These are phyloP conservation scores for Actinidia arguta DNA, from an alignment of 179 eudicot species.

Conservation along the genomic window DNA sequence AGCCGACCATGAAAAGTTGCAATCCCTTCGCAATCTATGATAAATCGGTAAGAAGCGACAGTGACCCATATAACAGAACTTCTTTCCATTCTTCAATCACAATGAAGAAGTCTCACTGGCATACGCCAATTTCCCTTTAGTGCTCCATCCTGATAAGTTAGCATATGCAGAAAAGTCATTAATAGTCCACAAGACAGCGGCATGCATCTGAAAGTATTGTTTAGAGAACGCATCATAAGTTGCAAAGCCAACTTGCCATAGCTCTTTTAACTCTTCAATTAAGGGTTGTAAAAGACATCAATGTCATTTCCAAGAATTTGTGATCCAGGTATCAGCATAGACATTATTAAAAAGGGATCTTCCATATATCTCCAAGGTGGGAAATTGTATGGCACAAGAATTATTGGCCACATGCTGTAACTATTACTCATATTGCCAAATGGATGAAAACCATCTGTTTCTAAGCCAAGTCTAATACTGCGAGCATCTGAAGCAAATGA, in stretches of 20 bases:
- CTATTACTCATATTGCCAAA: background rate
- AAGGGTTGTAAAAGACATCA: background rate
- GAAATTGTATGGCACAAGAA: background rate
- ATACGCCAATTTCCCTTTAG: background rate
- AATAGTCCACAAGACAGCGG: background rate
- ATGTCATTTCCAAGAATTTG: background rate
- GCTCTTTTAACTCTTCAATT: background rate
- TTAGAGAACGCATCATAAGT: background rate
- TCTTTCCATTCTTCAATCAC: background rate
- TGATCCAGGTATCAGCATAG: background rate
- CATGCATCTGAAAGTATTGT: background rate
- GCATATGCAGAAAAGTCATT: background rate
- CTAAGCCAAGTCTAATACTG: slow-evolving; percentile 8
- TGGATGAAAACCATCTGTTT: background rate
- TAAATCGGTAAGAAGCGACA: background rate
- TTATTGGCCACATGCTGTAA: background rate
- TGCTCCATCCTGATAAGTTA: background rate
- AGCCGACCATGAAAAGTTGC: too few species aligned
- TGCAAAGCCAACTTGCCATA: background rate
- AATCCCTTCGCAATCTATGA: background rate
- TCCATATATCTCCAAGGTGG: background rate
- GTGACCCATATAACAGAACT: background rate
- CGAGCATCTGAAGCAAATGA: slow-evolving; percentile 3
- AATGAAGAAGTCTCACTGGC: background rate
- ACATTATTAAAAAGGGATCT: background rate